Percentiles rank a stretch among this genome's conserved stretches.
These are phyloP conservation scores for Hippophae rhamnoides DNA, from an alignment of 306 rosid genomes.

Conservation along the genomic window DNA sequence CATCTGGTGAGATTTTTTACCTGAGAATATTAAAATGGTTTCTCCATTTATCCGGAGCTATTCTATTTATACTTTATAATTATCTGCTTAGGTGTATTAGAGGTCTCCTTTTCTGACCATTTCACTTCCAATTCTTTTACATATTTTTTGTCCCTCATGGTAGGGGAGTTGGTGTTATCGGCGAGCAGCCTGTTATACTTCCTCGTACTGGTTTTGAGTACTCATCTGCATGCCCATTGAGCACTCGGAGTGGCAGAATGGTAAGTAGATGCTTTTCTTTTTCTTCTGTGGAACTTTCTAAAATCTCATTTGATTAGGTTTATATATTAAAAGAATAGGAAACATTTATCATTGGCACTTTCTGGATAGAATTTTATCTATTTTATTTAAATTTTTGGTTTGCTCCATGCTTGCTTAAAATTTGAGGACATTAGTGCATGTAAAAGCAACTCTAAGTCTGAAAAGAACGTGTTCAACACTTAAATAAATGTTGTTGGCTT, in stretches of 20 bases:
- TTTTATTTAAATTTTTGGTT: not conserved
- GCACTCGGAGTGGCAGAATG: conserved; percentile 90
- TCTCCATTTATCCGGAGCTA: no score
- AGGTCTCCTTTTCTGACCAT: not conserved
- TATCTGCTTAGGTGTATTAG: not conserved
- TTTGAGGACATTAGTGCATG: not conserved
- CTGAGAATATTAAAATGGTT: no score
- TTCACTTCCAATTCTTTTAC: not conserved
- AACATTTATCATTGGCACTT: not conserved
- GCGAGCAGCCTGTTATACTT: conserved; percentile 90
- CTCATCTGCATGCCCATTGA: conserved; percentile 91
- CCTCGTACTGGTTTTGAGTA: conserved; percentile 82
- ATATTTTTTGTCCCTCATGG: conserved; percentile 5
- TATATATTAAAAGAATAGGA: not conserved
- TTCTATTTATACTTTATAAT: not conserved
- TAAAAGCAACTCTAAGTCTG: not conserved
- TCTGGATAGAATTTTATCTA: not conserved
- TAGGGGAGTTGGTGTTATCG: conserved; percentile 96
- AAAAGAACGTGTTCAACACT: not conserved
- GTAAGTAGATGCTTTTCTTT: conserved; percentile 32
- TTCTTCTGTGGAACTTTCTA: not conserved
- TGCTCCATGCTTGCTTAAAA: not conserved
- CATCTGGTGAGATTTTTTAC: conserved; percentile 55
- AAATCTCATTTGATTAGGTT: not conserved
- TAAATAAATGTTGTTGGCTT: no score